Conservation (phyloP, 257 asterid species). For the Euphrasia confusa region DNA sequence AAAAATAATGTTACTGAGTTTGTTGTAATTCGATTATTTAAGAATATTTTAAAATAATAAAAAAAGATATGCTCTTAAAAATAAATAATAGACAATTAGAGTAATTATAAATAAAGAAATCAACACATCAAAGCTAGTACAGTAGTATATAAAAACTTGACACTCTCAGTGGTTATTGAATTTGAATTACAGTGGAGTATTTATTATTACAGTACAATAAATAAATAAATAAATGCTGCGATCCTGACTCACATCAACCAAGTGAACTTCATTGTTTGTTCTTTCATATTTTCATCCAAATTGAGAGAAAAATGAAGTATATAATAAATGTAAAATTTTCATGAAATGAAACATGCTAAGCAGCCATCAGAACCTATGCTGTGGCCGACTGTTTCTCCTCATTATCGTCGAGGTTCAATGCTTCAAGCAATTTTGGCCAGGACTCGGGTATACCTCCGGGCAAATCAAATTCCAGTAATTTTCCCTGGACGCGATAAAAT, state of each 20-base stretch:
- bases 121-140: too few species aligned
- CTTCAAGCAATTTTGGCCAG: slow-evolving; percentile 90
- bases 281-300: slow-evolving; percentile 23
- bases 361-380: slow-evolving; percentile 36
- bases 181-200: too few species aligned
- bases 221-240: slow-evolving; percentile 1
- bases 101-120: too few species aligned
- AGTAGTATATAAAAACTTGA: too few species aligned
- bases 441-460: slow-evolving; percentile 95
- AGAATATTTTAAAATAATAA: too few species aligned
- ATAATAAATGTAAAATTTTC: slow-evolving; percentile 1
- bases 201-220: slow-evolving; percentile 23
- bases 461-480: slow-evolving; percentile 70
- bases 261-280: slow-evolving; percentile 30
- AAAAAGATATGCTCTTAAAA: too few species aligned
- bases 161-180: too few species aligned
- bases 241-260: slow-evolving; percentile 23
- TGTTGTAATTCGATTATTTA: too few species aligned
- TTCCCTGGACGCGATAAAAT: slow-evolving; percentile 60
- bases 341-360: slow-evolving; percentile 28
- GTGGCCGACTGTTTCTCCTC: slow-evolving; percentile 64
- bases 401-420: slow-evolving; percentile 70
- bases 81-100: too few species aligned
- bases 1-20: too few species aligned
- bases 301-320: slow-evolving; percentile 4